A percentile compares a stretch with the other conserved stretches of the same genome.
These are phyloP conservation scores for Carex kokanica DNA, from an alignment of 176 grass and related monocot genomes.

Conservation along the genomic window DNA sequence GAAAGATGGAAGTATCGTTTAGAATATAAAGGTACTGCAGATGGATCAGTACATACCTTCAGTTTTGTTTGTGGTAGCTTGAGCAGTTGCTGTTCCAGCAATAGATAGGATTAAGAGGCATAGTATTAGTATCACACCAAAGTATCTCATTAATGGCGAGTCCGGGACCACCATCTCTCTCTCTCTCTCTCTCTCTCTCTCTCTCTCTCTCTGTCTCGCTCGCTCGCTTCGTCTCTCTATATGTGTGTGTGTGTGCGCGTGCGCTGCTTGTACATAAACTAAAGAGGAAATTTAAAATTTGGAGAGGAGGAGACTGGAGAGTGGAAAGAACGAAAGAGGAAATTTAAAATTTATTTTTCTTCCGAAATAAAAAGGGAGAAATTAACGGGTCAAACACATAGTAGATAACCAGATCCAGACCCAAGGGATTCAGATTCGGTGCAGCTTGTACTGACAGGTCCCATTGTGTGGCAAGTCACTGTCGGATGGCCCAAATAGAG, in stretches of 20 bases:
- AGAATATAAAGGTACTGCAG: background rate
- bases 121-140: background rate
- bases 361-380: background rate
- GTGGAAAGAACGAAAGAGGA: too few species aligned
- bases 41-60: conserved; percentile 16
- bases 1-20: background rate
- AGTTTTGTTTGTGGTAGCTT: conserved; percentile 24
- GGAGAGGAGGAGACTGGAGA: background rate
- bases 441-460: background rate
- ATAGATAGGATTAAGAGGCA: conserved; percentile 13
- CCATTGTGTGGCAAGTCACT: background rate
- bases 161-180: conserved; percentile 1
- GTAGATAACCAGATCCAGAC: background rate
- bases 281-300: too few species aligned
- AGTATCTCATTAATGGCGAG: conserved; percentile 28
- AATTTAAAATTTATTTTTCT: too few species aligned
- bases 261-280: background rate
- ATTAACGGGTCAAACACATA: background rate
- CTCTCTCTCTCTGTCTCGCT: background rate
- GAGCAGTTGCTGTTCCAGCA: conserved; percentile 20
- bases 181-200: background rate
- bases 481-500: too few species aligned
- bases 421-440: background rate
- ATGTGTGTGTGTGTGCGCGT: background rate
- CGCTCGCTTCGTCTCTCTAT: background rate